Base-by-base conservation (phyloP, 495 filamentous ascomycete species). In the Penicillium paradoxum region DNA sequence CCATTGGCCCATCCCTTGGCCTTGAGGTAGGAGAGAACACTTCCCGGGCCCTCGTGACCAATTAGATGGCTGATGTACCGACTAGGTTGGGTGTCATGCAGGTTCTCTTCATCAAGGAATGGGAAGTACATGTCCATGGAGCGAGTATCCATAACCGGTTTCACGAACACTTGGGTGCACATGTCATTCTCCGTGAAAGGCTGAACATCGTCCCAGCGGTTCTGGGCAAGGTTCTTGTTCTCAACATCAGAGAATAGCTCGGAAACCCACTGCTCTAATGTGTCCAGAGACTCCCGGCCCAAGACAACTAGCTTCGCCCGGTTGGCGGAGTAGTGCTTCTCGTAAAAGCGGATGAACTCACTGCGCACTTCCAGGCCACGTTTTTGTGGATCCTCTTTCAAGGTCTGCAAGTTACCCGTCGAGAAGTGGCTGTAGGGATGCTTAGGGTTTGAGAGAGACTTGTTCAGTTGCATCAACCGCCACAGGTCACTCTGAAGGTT, bases 381-480 rank as follows among this genome's bases (percentile, higher is more conserved):
- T 47, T 83, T 82, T 56, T 89, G 84, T 21, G 93, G 93, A 18
- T 83, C 76, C 44, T 90, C 89, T 66, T 95, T 91, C 46, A 99
- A 74, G 1, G 90, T 91, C 67, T 96, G 83, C 36, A 92, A 79
- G 64, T 91, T 97, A 46, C 93, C 93, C 0, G 93, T 99, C 0
- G 91, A 95, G 68, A 99, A 99, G 64, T 96, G 88, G 66, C 87
- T 87, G 63, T 88, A 96, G n/a, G 93, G 93, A 63, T 97, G 95
- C 34, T 84, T 83, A 4, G 87, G 83, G 69, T 92, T 99, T 21
- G 92, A 91, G 10, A 95, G 73, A 1, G 89, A 86, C 70, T 96
- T 97, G 63, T 88, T 88, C 27, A 99, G 78, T 66, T 99, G 93
- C 69, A 91, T 83, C 53, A 96, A 70, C 18, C 93, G 85, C 95